Base-by-base conservation (phyloP, 257 asterid species). In the Jacaranda copaia region DNA sequence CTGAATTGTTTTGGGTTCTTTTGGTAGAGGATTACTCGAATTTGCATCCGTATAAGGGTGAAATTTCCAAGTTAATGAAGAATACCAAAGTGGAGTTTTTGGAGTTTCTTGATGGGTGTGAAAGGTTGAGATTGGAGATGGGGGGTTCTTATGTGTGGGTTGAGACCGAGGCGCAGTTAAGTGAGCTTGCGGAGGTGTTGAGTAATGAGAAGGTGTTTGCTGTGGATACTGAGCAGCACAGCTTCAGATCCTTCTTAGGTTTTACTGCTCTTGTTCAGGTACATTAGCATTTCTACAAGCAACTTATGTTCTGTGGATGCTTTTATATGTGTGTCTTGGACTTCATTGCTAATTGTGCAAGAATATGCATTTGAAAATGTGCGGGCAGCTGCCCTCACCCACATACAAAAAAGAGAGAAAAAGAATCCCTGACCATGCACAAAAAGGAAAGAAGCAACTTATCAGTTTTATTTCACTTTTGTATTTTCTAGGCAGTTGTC, bases 261-360 rank as follows among this genome's bases (percentile, higher is more conserved):
- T 89, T 95, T 84, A 93, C 97, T 4, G 93, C 97, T 69, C 95
- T 95, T 25, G 77, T 94, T 81, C 98, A 94, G 98, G 98, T 93
- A 4, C 56, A 10, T 52, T 63, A 38, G 15, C 67, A 59, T 73
- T 65, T 64, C 18, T 32, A 15, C 52, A 8, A 80, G 14, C 72
- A 57, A 16, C 15, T 72, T 49, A 8, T 55, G 13, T 32, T 58
- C 62, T 48, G 7, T 73, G 5, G 42, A n/a, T 59, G 60, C 55
- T 66, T 43, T 48, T 76, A 19, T 70, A 16, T 8, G 6, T 67
- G 20, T 58, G 10, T 46, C 18, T 57, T 14, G 12, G 13, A 0
- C 46, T 42, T 63, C 42, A 51, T 36, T n/a, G 11, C 18, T 65
- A 10, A 2, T 65, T 18, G 16, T 51, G 40, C 73, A 53, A 72